Percentiles rank a stretch among this genome's conserved stretches.
Conservation (phyloP, 1,139 yeast genomes). For the Pichia sp. region DNA sequence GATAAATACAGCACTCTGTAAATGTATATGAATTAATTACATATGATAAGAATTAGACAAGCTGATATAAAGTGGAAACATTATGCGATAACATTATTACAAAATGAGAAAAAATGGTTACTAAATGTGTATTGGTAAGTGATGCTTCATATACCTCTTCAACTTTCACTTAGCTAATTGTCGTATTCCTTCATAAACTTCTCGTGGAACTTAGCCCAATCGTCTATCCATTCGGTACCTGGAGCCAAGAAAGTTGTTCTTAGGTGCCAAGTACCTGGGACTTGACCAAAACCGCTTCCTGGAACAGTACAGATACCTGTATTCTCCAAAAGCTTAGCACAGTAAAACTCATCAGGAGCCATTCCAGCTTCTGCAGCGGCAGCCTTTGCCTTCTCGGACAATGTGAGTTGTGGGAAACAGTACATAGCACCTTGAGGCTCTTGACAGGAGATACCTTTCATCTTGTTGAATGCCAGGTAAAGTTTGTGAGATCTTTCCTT, state of each 20-base stretch:
- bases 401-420: constrained; percentile 72
- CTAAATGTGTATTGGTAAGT: neutral
- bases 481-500: constrained; percentile 58
- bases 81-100: neutral
- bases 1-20: neutral
- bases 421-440: constrained; percentile 98
- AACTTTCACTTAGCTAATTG: constrained; percentile 12
- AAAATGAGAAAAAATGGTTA: neutral
- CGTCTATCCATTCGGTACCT: constrained; percentile 79
- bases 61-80: neutral
- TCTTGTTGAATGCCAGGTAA: constrained; percentile 62
- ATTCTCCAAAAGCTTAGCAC: constrained; percentile 69
- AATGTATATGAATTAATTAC: neutral
- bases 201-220: constrained; percentile 73
- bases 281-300: constrained; percentile 96
- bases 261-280: constrained; percentile 79
- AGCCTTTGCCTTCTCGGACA: constrained; percentile 58
- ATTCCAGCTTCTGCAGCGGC: constrained; percentile 53
- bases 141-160: neutral
- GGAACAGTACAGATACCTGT: constrained; percentile 99
- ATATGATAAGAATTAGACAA: neutral
- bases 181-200: constrained; percentile 59
- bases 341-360: constrained; percentile 81
- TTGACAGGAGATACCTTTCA: constrained; percentile 83
- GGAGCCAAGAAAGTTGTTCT: constrained; percentile 97